Percentiles rank a stretch among this genome's conserved stretches.
phyloP scores from a whole-genome alignment of 129 eudicot genomes.

The Gnaphalium uliginosum region DNA sequence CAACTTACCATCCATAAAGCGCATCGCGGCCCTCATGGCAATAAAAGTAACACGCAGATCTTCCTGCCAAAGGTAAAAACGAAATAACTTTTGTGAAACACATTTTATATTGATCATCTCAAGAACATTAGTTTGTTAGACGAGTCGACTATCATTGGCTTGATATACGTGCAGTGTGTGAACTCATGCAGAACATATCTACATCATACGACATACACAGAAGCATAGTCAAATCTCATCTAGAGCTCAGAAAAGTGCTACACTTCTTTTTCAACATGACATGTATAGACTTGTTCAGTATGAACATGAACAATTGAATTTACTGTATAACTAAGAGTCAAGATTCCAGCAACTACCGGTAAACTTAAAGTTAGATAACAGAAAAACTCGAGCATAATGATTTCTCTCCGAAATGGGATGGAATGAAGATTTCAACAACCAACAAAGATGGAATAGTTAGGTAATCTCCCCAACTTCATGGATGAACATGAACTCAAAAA shows the following conservation, averaged over 20 bases:
- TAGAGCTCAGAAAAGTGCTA: not conserved
- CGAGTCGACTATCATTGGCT: constrained; percentile 1
- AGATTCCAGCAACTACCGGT: not conserved
- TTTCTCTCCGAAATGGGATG: too few species aligned
- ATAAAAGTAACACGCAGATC: constrained; percentile 54
- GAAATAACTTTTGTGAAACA: not conserved
- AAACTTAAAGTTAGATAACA: not conserved
- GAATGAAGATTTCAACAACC: too few species aligned
- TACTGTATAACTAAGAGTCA: not conserved
- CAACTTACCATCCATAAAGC: constrained; percentile 63
- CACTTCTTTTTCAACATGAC: not conserved
- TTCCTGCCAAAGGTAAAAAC: constrained; percentile 51
- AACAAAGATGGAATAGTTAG: not conserved
- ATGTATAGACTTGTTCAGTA: not conserved
- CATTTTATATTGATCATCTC: not conserved
- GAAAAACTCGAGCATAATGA: not conserved
- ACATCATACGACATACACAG: not conserved
- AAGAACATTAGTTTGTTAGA: not conserved
- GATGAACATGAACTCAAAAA: not conserved
- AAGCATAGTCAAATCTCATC: not conserved
- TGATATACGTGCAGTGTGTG: constrained; percentile 2
- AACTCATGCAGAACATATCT: constrained; percentile 15
- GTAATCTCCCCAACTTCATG: not conserved
- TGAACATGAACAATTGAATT: not conserved
- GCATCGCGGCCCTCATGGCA: constrained; percentile 63